Base-by-base conservation (phyloP, 1,284 basidiomycete species). In the Nidula niveotomentosa region DNA sequence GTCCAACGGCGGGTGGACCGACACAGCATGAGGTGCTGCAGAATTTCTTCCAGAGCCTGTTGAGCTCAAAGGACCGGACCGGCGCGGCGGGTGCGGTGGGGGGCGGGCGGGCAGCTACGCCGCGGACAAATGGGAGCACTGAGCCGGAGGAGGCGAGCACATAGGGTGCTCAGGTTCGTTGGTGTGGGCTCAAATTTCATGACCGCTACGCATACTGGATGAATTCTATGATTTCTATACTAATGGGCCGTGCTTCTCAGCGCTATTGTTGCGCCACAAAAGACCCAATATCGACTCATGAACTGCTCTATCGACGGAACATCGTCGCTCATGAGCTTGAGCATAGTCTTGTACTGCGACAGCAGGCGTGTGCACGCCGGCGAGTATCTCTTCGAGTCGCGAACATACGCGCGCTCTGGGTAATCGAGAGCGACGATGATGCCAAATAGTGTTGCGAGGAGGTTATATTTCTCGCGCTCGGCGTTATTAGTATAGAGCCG, bases 331-430 rank as follows among this genome's bases (percentile, higher is more conserved):
- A 99, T 89, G 39, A 98, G 83, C 73, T 96, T 98, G 62, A 96
- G 79, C 83, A 97, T 91, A 1, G 94, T 97, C 83, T 98, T 98
- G 78, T 96, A 98, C 73, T 98, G 96, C 12, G 92, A 93, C 8
- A 99, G 74, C 15, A 99, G 75, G 47, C 93, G 83, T 13, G 93
- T 94, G 69, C 96, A 99, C 59, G 94, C 94, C 55, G 94, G 95
- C 55, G 94, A 95, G 72, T 99, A 99, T 78, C 94, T 96, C 81
- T 80, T 81, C 62, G 69, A 60, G 61, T 98, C 95, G 49, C 96
- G 85, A 35, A 99, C 90, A 70, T 98, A 99, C 3, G 96, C 96
- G 37, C 94, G 82, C 70, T 99, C 96, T 30, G 98, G 86, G 67
- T 96, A 97, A 67, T 98, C 95, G 30, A 99, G 79, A 1, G 91